phyloP scores from a whole-genome alignment of 2,329 filamentous ascomycete genomes.

The Cladosporium phlei region DNA sequence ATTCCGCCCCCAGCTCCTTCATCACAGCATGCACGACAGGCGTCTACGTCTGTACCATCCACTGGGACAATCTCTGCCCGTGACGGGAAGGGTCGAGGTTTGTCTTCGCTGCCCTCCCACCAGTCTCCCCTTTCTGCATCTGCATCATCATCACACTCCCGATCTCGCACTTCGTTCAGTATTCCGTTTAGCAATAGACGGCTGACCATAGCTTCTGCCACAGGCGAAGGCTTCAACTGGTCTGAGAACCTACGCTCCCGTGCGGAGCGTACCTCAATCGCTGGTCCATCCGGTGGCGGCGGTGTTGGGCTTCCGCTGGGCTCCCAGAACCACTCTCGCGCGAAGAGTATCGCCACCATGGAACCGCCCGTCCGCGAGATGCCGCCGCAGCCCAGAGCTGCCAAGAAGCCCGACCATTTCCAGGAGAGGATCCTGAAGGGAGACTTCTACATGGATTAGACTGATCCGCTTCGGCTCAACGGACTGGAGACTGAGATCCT shows the following conservation, averaged over 20 bases:
- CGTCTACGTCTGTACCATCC: constrained; percentile 15
- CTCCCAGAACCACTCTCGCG: constrained; percentile 53
- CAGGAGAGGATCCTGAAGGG: constrained; percentile 96
- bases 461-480: background rate
- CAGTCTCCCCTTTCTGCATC: constrained; percentile 10
- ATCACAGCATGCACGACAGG: constrained; percentile 19
- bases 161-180: constrained; percentile 23
- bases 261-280: constrained; percentile 68
- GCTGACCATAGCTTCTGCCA: constrained; percentile 39
- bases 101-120: constrained; percentile 40
- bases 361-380: constrained; percentile 47
- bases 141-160: no score
- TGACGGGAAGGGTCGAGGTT: constrained; percentile 54
- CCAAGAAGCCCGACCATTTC: constrained; percentile 71
- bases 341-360: constrained; percentile 63
- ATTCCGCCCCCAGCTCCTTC: constrained; percentile 24
- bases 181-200: constrained; percentile 15
- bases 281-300: constrained; percentile 28
- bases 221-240: constrained; percentile 96
- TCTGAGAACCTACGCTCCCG: constrained; percentile 90
- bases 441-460: constrained; percentile 95
- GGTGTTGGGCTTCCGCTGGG: background rate
- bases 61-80: constrained; percentile 47
- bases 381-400: constrained; percentile 55
- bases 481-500: no score